Evolutionary conservation across 345 rosid genomes (phyloP).

Genomic region (Populus pruinosa): DNA sequence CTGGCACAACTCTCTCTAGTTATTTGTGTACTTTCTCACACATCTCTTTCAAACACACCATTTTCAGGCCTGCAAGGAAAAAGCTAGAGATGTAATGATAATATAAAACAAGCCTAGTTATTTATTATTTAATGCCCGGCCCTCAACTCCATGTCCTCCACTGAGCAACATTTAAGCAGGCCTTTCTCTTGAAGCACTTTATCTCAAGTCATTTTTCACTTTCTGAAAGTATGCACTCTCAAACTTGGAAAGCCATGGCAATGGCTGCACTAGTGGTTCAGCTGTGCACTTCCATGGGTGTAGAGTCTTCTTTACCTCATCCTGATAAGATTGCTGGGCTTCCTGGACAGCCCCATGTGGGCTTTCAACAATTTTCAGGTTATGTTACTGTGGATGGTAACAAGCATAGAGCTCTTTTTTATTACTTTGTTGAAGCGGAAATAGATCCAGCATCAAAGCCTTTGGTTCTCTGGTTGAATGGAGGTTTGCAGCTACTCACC

Average conservation of each 20-base stretch:
- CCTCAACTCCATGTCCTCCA: constrained; percentile 28
- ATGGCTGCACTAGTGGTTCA: constrained; percentile 31
- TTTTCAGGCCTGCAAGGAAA: constrained; percentile 33
- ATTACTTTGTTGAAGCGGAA: constrained; percentile 95
- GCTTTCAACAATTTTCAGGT: constrained; percentile 76
- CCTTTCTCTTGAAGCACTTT: not conserved
- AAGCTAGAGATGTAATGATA: constrained; percentile 22
- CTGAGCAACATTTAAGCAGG: constrained; percentile 7
- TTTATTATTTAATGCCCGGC: constrained; percentile 15
- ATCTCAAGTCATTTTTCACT: not conserved
- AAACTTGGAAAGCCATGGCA: constrained; percentile 30
- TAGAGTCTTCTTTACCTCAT: constrained; percentile 29
- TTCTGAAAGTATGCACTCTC: constrained; percentile 6
- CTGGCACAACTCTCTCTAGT: not conserved
- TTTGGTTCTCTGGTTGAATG: constrained; percentile 95
- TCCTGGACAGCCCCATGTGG: constrained; percentile 87
- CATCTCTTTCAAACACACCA: constrained; percentile 29
- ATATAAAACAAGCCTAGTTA: constrained; percentile 13
- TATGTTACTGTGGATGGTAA: constrained; percentile 69
- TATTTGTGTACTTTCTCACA: constrained; percentile 3
- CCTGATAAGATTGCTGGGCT: constrained; percentile 49
- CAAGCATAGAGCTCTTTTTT: constrained; percentile 76
- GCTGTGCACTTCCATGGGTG: constrained; percentile 18
- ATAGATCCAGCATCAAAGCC: constrained; percentile 70
- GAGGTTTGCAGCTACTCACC: constrained; percentile 43